Conservation (phyloP, 2,329 filamentous ascomycete species). For the Lasiodiplodia citricola region DNA sequence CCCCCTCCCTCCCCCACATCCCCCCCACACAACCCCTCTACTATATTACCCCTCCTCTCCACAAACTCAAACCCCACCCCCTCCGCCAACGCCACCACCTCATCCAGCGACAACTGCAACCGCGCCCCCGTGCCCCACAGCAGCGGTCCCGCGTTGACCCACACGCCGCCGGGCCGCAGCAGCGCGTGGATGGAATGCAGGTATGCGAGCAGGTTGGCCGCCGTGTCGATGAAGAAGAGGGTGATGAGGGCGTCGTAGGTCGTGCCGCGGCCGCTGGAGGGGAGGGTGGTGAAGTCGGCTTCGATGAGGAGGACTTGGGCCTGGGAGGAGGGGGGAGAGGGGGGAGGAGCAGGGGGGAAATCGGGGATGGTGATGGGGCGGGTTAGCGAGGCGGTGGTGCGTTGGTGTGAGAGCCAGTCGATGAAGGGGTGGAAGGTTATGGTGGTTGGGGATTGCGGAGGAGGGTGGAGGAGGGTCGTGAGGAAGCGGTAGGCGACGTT, state of each 20-base stretch:
- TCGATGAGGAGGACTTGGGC: slow-evolving; percentile 56
- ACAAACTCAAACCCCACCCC: slow-evolving; percentile 59
- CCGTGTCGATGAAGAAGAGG: slow-evolving; percentile 67
- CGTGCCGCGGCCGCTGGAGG: too few species aligned
- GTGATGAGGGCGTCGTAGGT: slow-evolving; percentile 60
- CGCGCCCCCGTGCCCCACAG: slow-evolving; percentile 54
- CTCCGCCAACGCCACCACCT: slow-evolving; percentile 56
- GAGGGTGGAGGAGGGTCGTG: slow-evolving; percentile 36
- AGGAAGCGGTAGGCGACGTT: slow-evolving; percentile 60
- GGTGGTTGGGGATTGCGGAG: slow-evolving; percentile 23
- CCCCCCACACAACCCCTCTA: slow-evolving; percentile 38
- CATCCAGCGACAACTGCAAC: slow-evolving; percentile 58
- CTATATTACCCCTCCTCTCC: slow-evolving; percentile 54
- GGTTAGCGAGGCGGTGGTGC: slow-evolving; percentile 54
- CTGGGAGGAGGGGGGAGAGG: not conserved
- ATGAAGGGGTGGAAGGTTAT: slow-evolving; percentile 57
- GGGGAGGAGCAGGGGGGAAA: slow-evolving; percentile 35
- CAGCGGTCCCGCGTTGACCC: slow-evolving; percentile 63
- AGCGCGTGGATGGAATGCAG: slow-evolving; percentile 59
- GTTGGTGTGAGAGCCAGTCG: slow-evolving; percentile 63
- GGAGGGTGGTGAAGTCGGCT: slow-evolving; percentile 59
- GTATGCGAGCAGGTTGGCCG: slow-evolving; percentile 61
- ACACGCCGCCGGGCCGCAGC: slow-evolving; percentile 56
- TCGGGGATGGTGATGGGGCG: slow-evolving; percentile 56
- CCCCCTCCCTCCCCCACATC: too few species aligned